These are phyloP conservation scores for Melastoma candidum DNA, from an alignment of 441 rosid species.

Conservation along the genomic window DNA sequence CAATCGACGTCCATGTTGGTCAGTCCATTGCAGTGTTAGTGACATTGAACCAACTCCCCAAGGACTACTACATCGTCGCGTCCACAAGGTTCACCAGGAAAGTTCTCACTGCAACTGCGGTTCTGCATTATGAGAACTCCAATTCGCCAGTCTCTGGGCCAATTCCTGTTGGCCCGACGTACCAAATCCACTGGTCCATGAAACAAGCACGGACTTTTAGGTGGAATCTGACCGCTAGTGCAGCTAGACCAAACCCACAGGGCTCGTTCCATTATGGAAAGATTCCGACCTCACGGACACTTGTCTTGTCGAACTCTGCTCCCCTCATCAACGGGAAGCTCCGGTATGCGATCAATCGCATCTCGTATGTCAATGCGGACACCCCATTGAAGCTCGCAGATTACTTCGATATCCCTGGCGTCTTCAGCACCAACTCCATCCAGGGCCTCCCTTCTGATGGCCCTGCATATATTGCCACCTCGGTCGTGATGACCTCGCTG, in stretches of 20 bases:
- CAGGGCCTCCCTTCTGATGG: slow-evolving; percentile 40
- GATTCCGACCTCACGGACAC: slow-evolving; percentile 44
- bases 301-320: slow-evolving; percentile 59
- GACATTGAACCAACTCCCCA: slow-evolving; percentile 57
- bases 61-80: slow-evolving; percentile 77
- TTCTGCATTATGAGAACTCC: slow-evolving; percentile 63
- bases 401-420: slow-evolving; percentile 59
- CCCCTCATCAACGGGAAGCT: slow-evolving; percentile 65
- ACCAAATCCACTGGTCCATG: slow-evolving; percentile 59
- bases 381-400: slow-evolving; percentile 94
- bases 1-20: slow-evolving; percentile 86
- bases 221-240: slow-evolving; percentile 90
- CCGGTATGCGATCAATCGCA: slow-evolving; percentile 67
- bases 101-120: slow-evolving; percentile 40
- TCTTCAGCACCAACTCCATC: slow-evolving; percentile 45
- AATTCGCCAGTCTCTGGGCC: slow-evolving; percentile 48
- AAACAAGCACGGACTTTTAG: slow-evolving; percentile 78
- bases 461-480: slow-evolving; percentile 41
- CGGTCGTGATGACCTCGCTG: slow-evolving; percentile 42
- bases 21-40: slow-evolving; percentile 72
- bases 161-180: slow-evolving; percentile 44
- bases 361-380: slow-evolving; percentile 57
- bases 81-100: slow-evolving; percentile 42
- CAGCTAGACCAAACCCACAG: slow-evolving; percentile 94
- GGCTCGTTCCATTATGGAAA: slow-evolving; percentile 84